Evolutionary conservation across 2,329 filamentous ascomycete genomes (phyloP), one percentile per base, ranked within the genome.

Genomic region (Trichoderma aggressivum): DNA sequence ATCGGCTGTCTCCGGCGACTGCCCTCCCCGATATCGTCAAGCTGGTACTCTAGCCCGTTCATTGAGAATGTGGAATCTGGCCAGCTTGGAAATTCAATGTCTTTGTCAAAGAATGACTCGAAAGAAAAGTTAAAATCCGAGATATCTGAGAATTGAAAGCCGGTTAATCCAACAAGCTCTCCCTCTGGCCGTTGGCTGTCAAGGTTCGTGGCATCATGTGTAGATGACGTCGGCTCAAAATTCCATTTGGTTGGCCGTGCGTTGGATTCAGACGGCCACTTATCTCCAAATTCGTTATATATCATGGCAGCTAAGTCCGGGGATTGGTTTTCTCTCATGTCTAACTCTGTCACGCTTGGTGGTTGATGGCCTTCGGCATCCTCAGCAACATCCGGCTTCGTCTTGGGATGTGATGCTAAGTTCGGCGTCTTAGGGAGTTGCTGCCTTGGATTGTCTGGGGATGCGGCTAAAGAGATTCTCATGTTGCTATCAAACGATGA

Each of bases 41-140:
- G 21, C 43, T 34, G n/a, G 30, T 53, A 24, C 34, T 64, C 61
- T 21, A 50, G 28, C 16, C 18, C 28, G 28, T 50, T n/a, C n/a
- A 32, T 61, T 8, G 24, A 12, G n/a, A 30, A 18, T 28, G 34
- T 32, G 14, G 11, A 18, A 69, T 59, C 36, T 24, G 32, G 26
- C 53, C 34, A 61, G 26, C 34, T 26, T 5, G 56, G 55, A 12
- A 70, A 50, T 3, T 60, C 39, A 12, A 62, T 30, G 14, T 60
- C 39, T 18, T 53, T 28, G 56, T 34, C 18, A 32, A 70, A 61
- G 26, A 60, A 53, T 11, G 56, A 28, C 5, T 53, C 58, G 2
- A 70, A 47, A 55, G 56, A 70, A 53, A 70, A 70, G 8, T 69
- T 36, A 53, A 69, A 69, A 56, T 61, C 55, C n/a, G 39, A 26